Percentiles rank a stretch among this genome's conserved stretches.
phyloP scores from a whole-genome alignment of 805 yeast species.

The Nakazawaea sp. region DNA sequence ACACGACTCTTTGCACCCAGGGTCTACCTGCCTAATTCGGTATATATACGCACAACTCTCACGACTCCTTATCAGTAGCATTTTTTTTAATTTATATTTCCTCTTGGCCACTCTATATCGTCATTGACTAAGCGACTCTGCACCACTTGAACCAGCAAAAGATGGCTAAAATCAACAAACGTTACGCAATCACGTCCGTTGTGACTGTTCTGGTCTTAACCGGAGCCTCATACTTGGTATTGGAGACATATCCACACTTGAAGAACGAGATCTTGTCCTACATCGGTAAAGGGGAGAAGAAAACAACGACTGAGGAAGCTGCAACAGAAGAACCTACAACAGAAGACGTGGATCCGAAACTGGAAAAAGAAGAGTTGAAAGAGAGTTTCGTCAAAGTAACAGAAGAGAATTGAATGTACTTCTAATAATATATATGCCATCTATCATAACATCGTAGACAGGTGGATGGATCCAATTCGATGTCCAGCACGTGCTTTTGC shows the following conservation, averaged over 20 bases:
- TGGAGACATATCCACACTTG: slow-evolving; percentile 11
- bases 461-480: too few species aligned
- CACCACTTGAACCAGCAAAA: not conserved
- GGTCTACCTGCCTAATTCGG: slow-evolving; percentile 7
- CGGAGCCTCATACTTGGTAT: slow-evolving; percentile 7
- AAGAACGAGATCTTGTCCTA: not conserved
- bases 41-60: not conserved
- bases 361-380: slow-evolving; percentile 2
- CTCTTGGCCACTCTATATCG: too few species aligned
- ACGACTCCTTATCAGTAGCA: not conserved
- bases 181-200: slow-evolving; percentile 3
- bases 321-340: not conserved
- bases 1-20: too few species aligned
- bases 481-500: too few species aligned
- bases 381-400: slow-evolving; percentile 10
- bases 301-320: too few species aligned
- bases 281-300: not conserved
- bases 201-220: slow-evolving; percentile 6
- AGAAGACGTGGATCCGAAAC: not conserved
- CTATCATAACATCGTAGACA: slow-evolving; percentile 3
- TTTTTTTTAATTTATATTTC: too few species aligned
- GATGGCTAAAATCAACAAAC: slow-evolving; percentile 8
- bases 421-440: slow-evolving; percentile 3
- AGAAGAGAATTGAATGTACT: not conserved
- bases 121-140: too few species aligned